These are phyloP conservation scores for Mangifera indica DNA, from an alignment of 345 rosid genomes.

Conservation along the genomic window DNA sequence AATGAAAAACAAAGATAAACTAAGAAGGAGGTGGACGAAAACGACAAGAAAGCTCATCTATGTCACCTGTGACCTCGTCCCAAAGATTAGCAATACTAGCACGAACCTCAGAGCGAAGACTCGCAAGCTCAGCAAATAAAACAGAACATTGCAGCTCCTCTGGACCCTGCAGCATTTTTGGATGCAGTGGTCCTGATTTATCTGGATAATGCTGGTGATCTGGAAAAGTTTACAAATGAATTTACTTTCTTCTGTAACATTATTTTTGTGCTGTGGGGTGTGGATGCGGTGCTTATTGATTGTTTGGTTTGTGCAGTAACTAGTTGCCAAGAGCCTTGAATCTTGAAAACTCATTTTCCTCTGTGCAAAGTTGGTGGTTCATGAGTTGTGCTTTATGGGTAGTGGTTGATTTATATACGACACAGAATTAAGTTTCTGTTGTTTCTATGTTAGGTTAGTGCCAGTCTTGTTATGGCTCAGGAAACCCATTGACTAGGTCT, in stretches of 20 bases:
- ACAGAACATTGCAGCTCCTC: conserved; percentile 93
- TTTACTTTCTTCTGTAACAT: background rate
- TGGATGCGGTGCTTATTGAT: background rate
- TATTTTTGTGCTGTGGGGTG: background rate
- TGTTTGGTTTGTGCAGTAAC: conserved; percentile 52
- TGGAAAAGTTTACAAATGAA: conserved; percentile 46
- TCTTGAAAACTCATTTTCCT: conserved; percentile 9
- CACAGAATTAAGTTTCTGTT: background rate
- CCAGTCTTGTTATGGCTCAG: background rate
- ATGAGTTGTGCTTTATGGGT: background rate
- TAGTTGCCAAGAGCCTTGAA: conserved; percentile 81
- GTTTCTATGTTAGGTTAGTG: background rate
- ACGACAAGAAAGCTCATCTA: no score
- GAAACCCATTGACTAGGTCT: background rate
- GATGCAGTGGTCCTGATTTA: conserved; percentile 98
- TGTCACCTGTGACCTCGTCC: no score
- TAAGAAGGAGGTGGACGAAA: no score
- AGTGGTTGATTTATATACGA: background rate
- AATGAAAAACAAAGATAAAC: no score
- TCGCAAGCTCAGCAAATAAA: no score
- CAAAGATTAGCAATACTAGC: no score
- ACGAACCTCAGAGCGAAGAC: no score
- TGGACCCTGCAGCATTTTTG: conserved; percentile 97
- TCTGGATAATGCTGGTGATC: conserved; percentile 94
- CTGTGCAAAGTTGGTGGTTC: background rate